Conservation (phyloP, 345 rosid genomes). For the Odontarrhena argentea region DNA sequence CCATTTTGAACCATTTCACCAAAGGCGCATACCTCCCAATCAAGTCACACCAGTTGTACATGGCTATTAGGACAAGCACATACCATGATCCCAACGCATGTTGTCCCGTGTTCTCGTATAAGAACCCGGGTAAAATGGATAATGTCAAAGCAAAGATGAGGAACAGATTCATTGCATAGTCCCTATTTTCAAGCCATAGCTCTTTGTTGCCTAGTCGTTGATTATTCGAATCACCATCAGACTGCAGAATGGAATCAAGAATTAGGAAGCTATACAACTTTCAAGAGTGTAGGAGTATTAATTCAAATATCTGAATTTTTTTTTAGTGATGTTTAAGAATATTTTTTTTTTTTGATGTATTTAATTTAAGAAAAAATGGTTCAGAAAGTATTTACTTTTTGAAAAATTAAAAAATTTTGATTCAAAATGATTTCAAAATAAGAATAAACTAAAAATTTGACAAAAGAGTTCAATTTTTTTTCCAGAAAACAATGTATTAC, state of each 20-base stretch:
- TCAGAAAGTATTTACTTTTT: no score
- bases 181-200: constrained; percentile 54
- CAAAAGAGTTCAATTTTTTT: no score
- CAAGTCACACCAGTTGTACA: constrained; percentile 62
- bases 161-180: constrained; percentile 58
- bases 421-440: no score
- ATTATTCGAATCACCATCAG: constrained; percentile 35
- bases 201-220: constrained; percentile 52
- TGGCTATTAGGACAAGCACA: constrained; percentile 56
- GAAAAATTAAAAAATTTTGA: no score
- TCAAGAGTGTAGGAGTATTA: not conserved
- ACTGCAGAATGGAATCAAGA: constrained; percentile 40
- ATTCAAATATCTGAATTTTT: no score
- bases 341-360: no score
- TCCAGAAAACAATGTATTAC: no score
- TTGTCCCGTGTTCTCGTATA: constrained; percentile 67
- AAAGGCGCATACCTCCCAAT: constrained; percentile 59
- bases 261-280: not conserved
- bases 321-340: no score
- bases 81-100: constrained; percentile 64
- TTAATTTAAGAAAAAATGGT: no score
- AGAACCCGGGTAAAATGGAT: constrained; percentile 74
- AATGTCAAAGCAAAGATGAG: constrained; percentile 61
- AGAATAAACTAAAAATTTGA: no score
- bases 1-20: constrained; percentile 51